A percentile compares a stretch with the other conserved stretches of the same genome.
These are phyloP conservation scores for Tricholomella constricta DNA, from an alignment of 768 basidiomycete species.

Conservation along the genomic window DNA sequence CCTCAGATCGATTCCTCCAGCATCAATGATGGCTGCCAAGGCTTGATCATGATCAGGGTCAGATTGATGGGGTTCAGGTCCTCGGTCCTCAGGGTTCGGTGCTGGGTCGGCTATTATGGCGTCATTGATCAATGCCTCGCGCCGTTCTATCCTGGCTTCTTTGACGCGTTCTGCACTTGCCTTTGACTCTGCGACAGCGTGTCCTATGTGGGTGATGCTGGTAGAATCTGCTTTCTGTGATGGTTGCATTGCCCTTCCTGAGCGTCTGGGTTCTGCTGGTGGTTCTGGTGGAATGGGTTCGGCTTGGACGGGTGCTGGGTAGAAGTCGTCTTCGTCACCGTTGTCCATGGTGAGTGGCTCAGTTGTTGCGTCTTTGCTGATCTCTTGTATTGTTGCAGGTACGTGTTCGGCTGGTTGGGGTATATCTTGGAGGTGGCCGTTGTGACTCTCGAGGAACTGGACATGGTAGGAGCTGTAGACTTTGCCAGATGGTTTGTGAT, in stretches of 20 bases:
- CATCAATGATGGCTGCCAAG: neutral
- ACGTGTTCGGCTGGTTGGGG: neutral
- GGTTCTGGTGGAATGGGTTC: neutral
- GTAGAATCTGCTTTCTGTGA: neutral
- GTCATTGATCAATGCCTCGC: neutral
- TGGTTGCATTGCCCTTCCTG: neutral
- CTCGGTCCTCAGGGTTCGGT: neutral
- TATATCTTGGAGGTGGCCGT: constrained; percentile 3
- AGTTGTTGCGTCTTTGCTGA: neutral
- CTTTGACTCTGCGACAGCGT: constrained; percentile 1
- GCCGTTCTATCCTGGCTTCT: neutral
- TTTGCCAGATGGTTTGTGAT: constrained; percentile 19
- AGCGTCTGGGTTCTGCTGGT: neutral
- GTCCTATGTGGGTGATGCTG: neutral
- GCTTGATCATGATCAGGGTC: neutral
- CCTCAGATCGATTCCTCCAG: constrained; percentile 7
- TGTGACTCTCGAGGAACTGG: constrained; percentile 26
- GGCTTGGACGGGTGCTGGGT: neutral
- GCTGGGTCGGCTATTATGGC: neutral
- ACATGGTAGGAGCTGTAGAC: constrained; percentile 26
- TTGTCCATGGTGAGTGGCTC: neutral
- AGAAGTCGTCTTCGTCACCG: neutral
- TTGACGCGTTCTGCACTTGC: constrained; percentile 2
- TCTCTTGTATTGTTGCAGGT: neutral
- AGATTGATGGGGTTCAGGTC: neutral